Evolutionary conservation across 495 filamentous ascomycete genomes (phyloP), one percentile per base, ranked within the genome.

Genomic region (Lepidopterella palustris): DNA sequence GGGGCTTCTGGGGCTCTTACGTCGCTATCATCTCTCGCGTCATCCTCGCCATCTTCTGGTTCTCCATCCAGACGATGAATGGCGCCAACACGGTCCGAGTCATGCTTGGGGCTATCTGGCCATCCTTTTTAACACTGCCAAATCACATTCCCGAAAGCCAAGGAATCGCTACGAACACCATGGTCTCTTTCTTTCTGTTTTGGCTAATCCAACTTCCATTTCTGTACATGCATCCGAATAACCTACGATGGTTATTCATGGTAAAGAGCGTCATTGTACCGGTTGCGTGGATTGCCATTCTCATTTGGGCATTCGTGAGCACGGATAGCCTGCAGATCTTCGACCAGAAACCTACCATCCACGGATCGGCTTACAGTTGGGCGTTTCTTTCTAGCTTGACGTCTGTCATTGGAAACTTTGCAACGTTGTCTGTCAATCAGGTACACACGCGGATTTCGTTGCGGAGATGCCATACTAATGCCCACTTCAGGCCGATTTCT

Each of bases 41-140:
- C 0, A 81, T 88, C 55, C 76, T 88, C 4, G 85, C 84, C 6
- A 72, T 87, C 64, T 87, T 88, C 72, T 88, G 86, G 86, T 82
- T 87, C 25, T 83, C 82, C 13, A 86, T 89, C 52, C 82, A 87
- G 66, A 80, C 82, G 25, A 80, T 81, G 55, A 87, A 84, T 62
- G 86, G 86, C 8, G 84, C 82, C 0, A 82, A 84, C 62, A 79
- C 82, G 24, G 75, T 87, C 26, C 79, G 78, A 1, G 82, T 85
- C 48, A 87, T 87, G 83, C 76, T 89, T 18, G 78, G 77, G 10
- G 84, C 85, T 4, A 87, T 87, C 66, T 87, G 85, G 76, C 72
- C 72, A 4, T 71, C 69, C 2, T 74, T 70, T 52, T 57, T 66
- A 5, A 64, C 57, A 2, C 51, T 71, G 13, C 55, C 59, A 11